Conservation (phyloP, 139 green algal genomes). For the Micractinium sp. region DNA sequence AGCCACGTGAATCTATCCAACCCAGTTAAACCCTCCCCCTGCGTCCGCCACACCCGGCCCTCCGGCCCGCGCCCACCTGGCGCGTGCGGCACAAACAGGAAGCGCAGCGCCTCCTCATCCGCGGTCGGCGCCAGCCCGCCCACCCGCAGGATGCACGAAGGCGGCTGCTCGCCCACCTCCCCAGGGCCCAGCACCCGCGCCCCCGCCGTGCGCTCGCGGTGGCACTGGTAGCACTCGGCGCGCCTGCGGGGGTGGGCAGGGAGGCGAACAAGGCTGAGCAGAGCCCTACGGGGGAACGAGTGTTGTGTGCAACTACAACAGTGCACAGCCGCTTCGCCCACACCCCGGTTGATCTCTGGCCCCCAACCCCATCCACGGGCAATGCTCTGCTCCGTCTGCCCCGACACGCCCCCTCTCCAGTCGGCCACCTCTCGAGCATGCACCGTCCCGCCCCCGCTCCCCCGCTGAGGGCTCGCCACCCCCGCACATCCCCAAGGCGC, state of each 20-base stretch:
- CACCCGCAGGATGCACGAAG: slow-evolving; percentile 71
- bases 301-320: too few species aligned
- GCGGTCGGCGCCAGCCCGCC: slow-evolving; percentile 54
- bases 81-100: slow-evolving; percentile 48
- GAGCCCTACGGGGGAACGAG: too few species aligned
- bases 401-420: neutral
- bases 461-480: too few species aligned
- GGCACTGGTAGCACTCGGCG: slow-evolving; percentile 82
- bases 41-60: neutral
- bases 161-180: slow-evolving; percentile 37
- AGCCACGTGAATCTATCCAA: neutral
- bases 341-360: too few species aligned
- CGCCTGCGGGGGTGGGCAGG: slow-evolving; percentile 53
- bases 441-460: too few species aligned
- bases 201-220: slow-evolving; percentile 45
- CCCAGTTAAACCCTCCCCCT: too few species aligned
- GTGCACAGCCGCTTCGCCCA: too few species aligned
- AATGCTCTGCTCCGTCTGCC: neutral
- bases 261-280: neutral
- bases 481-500: too few species aligned
- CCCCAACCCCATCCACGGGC: too few species aligned
- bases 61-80: slow-evolving; percentile 9
- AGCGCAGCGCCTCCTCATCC: slow-evolving; percentile 66
- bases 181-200: slow-evolving; percentile 46
- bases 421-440: neutral